Evolutionary conservation across 805 yeast genomes (phyloP).

Genomic region (Jamesozyma lodderae): DNA sequence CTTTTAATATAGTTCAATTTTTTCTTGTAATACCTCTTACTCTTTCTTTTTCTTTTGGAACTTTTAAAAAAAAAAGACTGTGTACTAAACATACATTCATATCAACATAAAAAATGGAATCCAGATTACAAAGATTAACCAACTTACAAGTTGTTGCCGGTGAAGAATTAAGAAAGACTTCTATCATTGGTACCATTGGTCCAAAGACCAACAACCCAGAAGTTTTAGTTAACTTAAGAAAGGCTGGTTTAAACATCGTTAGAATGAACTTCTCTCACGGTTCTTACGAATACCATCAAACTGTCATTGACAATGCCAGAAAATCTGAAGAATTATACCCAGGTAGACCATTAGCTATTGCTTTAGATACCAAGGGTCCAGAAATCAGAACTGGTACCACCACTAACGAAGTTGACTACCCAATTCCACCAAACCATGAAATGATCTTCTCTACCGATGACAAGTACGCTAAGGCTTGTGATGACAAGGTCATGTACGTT

Average conservation of each 20-base stretch:
- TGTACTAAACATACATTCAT: constrained; percentile 3
- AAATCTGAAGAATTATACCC: constrained; percentile 82
- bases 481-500: constrained; percentile 75
- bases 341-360: constrained; percentile 97
- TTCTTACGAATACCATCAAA: constrained; percentile 93
- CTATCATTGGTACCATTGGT: constrained; percentile 98
- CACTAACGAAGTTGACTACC: constrained; percentile 64
- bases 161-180: constrained; percentile 78
- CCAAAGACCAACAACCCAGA: constrained; percentile 94
- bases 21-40: no score
- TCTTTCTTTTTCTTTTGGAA: neutral
- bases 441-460: constrained; percentile 92
- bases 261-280: constrained; percentile 99
- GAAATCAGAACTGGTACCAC: constrained; percentile 99
- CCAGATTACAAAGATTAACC: constrained; percentile 74
- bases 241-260: constrained; percentile 95
- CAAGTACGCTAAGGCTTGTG: constrained; percentile 57
- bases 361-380: constrained; percentile 98
- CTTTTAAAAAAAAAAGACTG: constrained; percentile 1
- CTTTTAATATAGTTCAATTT: no score
- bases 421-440: constrained; percentile 78
- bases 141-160: constrained; percentile 73
- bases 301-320: constrained; percentile 93
- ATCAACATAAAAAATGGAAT: constrained; percentile 20
- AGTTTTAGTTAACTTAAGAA: constrained; percentile 74